These are phyloP conservation scores for Ochetophila trinervis DNA, from an alignment of 306 rosid species.

Conservation along the genomic window DNA sequence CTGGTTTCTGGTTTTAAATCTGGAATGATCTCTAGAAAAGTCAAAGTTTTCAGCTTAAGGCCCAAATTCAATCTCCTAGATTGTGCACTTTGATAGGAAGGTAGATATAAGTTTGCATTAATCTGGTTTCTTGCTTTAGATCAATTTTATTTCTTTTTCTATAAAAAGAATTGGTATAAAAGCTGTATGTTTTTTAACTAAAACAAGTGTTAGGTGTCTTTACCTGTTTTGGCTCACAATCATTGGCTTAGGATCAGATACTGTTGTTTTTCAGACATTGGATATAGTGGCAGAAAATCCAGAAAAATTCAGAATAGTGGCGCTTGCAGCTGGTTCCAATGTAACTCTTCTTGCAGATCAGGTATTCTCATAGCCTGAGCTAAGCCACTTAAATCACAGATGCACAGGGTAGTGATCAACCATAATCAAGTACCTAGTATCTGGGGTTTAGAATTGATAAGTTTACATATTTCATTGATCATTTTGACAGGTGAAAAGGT, in stretches of 20 bases:
- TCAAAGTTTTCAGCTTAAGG: background rate
- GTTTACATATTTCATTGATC: background rate
- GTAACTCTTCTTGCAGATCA: conserved; percentile 94
- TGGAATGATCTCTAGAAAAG: background rate
- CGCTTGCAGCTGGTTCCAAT: conserved; percentile 96
- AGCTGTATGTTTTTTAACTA: background rate
- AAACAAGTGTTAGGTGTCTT: background rate
- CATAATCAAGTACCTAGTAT: conserved; percentile 7
- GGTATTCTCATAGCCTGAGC: conserved; percentile 39
- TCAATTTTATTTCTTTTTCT: background rate
- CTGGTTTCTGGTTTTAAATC: background rate
- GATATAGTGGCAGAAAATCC: conserved; percentile 99
- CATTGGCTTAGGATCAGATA: conserved; percentile 11
- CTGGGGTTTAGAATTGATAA: background rate
- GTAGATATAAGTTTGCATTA: background rate
- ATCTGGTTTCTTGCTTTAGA: background rate
- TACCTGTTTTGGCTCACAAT: conserved; percentile 22
- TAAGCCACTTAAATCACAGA: background rate
- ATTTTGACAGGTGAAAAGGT: conserved; percentile 69
- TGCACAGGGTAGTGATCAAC: conserved; percentile 8
- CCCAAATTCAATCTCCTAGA: no score
- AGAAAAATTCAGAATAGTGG: conserved; percentile 82
- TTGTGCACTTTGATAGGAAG: no score
- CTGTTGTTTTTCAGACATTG: conserved; percentile 66
- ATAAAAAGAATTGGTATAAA: background rate